A percentile compares a stretch with the other conserved stretches of the same genome.
Evolutionary conservation across 345 rosid species (phyloP).

Genomic region (Odontarrhena argentea): DNA sequence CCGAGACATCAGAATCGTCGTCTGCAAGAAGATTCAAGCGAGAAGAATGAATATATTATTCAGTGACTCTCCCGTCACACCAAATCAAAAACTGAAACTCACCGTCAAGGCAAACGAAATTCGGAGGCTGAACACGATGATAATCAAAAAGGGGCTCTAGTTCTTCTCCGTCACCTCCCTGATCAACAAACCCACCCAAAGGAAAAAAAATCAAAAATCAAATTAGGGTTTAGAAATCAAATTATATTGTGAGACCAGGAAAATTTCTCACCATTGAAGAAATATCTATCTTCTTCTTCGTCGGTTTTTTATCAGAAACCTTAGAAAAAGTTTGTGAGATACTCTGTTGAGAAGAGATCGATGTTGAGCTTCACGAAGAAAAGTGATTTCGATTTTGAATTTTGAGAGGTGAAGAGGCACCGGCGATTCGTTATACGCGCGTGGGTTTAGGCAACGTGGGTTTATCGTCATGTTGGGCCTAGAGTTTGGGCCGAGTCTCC

Average conservation of each 20-base stretch:
- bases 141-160: constrained; percentile 80
- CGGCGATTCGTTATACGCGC: constrained; percentile 26
- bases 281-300: background rate
- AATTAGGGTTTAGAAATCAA: constrained; percentile 31
- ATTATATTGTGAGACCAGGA: background rate
- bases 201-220: no score
- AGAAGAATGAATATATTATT: background rate
- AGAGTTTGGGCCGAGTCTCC: background rate
- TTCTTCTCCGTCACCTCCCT: constrained; percentile 63
- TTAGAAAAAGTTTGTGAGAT: background rate
- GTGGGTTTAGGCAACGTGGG: background rate
- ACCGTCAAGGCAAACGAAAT: constrained; percentile 57
- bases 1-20: constrained; percentile 38
- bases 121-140: constrained; percentile 64
- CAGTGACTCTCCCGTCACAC: background rate
- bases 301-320: constrained; percentile 1
- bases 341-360: background rate
- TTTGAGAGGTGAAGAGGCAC: constrained; percentile 9
- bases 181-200: no score
- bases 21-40: constrained; percentile 29
- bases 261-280: constrained; percentile 30
- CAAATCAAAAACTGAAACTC: constrained; percentile 14
- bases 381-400: constrained; percentile 25
- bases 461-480: constrained; percentile 17
- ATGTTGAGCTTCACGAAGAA: background rate